A percentile compares a stretch with the other conserved stretches of the same genome.
phyloP scores from a whole-genome alignment of 352 stramenopile species.

The Globisporangium uncinulatum region DNA sequence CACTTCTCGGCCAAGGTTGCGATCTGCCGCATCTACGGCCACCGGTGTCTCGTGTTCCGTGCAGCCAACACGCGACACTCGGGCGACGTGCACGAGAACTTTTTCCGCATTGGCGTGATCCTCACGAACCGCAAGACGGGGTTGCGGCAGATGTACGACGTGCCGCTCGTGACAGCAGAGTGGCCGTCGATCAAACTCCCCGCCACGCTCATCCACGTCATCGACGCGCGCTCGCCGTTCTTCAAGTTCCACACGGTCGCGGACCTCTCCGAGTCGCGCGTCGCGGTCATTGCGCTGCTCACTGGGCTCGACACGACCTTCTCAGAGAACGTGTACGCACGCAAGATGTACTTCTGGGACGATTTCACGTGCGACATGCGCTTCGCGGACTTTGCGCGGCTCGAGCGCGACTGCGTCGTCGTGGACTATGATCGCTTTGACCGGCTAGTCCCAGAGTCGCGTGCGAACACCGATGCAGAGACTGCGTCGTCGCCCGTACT shows the following conservation, averaged over 20 bases:
- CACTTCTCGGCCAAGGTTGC: constrained; percentile 73
- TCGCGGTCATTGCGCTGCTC: constrained; percentile 71
- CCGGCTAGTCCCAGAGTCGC: constrained; percentile 28
- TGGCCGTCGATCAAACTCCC: constrained; percentile 82
- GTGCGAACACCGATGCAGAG: background rate
- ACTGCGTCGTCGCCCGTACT: background rate
- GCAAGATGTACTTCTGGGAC: constrained; percentile 87
- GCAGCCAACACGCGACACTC: constrained; percentile 76
- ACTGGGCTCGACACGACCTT: constrained; percentile 84
- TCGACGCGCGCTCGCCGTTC: constrained; percentile 74
- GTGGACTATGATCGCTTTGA: constrained; percentile 75
- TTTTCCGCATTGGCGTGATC: constrained; percentile 80
- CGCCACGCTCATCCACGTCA: constrained; percentile 78
- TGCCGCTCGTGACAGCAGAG: constrained; percentile 69
- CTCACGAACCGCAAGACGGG: constrained; percentile 79
- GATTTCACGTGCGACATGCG: constrained; percentile 78
- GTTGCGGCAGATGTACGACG: constrained; percentile 76
- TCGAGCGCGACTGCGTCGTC: constrained; percentile 55
- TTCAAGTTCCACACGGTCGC: constrained; percentile 69
- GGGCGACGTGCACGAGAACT: constrained; percentile 76
- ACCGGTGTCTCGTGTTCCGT: constrained; percentile 75
- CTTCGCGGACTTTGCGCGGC: constrained; percentile 72
- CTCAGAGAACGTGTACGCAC: constrained; percentile 80
- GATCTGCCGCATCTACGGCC: constrained; percentile 64
- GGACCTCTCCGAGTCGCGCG: constrained; percentile 62